A percentile compares a stretch with the other conserved stretches of the same genome.
Conservation (phyloP, 2,329 filamentous ascomycete genomes). For the Fusarium sterilihyphosum region DNA sequence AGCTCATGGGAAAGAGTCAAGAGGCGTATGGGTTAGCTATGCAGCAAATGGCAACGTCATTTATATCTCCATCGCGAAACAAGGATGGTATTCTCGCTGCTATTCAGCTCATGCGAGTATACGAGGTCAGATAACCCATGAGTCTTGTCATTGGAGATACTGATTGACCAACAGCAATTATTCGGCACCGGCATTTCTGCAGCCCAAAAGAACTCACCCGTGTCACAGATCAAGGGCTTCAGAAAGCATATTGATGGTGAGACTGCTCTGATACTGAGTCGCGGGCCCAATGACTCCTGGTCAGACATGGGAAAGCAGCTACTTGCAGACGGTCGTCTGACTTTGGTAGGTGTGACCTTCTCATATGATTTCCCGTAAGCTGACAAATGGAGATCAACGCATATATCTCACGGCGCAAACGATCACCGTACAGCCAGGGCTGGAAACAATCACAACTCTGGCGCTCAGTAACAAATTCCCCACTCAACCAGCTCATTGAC, state of each 20-base stretch:
- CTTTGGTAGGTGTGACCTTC: not conserved
- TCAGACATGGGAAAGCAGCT: constrained; percentile 5
- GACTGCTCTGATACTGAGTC: constrained; percentile 1
- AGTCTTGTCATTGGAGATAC: accelerated
- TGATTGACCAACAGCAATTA: not conserved
- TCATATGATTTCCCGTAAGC: accelerated
- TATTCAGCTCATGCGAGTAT: constrained; percentile 12
- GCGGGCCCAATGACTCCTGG: not conserved
- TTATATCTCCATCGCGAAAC: not conserved
- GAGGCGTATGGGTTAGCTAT: constrained; percentile 8
- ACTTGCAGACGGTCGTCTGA: constrained; percentile 7
- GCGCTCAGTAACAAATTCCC: not conserved
- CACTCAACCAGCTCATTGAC: constrained; percentile 4
- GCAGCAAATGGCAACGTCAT: not conserved
- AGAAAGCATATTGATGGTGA: constrained; percentile 11
- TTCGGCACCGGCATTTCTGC: not conserved
- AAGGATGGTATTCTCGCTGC: constrained; percentile 3
- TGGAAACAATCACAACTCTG: constrained; percentile 12
- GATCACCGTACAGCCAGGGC: not conserved
- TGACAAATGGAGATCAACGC: not conserved
- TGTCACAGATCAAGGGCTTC: not conserved
- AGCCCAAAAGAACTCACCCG: not conserved
- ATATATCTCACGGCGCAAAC: not conserved
- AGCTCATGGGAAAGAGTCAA: constrained; percentile 5
- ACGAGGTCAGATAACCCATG: not conserved